A percentile compares a stretch with the other conserved stretches of the same genome.
phyloP scores from a whole-genome alignment of 2,329 filamentous ascomycete genomes.

The Hirsutella minnesotensis region DNA sequence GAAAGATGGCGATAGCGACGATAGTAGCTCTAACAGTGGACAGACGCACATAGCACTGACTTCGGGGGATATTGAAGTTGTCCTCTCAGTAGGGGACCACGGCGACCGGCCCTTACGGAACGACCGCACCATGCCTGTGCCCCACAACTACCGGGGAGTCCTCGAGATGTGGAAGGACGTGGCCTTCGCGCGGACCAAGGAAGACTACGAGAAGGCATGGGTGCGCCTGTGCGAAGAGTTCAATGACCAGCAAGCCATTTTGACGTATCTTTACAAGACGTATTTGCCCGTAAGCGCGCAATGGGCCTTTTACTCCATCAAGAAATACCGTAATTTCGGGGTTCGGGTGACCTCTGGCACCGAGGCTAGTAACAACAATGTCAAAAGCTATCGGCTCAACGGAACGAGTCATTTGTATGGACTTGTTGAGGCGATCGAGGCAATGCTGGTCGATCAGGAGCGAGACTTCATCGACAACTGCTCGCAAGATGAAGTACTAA shows the following conservation, averaged over 20 bases:
- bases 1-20: background rate
- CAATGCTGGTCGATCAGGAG: background rate
- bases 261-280: no score
- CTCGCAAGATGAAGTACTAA: conserved; percentile 1
- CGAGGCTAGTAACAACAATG: background rate
- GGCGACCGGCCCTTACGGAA: background rate
- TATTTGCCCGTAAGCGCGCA: no score
- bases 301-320: no score
- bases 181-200: background rate
- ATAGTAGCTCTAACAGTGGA: background rate
- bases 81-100: background rate
- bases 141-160: background rate
- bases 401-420: background rate
- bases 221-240: background rate
- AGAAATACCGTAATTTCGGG: background rate
- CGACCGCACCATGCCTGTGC: background rate
- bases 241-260: background rate
- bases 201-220: background rate
- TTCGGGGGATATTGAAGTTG: background rate
- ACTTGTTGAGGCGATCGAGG: background rate
- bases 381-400: no score
- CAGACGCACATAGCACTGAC: background rate
- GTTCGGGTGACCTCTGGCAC: background rate
- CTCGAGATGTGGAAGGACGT: no score
- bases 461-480: no score